Conservation (phyloP, 805 yeast genomes). For the Metschnikowia reukaufii region DNA sequence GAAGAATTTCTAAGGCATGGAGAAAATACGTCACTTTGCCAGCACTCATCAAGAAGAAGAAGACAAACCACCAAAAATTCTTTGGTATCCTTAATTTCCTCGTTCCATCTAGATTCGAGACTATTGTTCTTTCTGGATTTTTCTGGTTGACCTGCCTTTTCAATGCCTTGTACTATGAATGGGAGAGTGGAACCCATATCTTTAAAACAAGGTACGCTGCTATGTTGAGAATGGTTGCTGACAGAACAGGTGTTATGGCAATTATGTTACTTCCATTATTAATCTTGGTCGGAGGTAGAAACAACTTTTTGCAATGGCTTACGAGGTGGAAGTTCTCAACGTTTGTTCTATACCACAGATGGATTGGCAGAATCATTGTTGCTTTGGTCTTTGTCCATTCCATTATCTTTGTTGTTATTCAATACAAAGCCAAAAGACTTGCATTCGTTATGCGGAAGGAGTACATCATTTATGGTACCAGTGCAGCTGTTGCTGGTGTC, state of each 20-base stretch:
- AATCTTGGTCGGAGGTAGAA: constrained; percentile 20
- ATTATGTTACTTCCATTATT: constrained; percentile 20
- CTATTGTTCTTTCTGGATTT: constrained; percentile 23
- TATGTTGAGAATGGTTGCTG: constrained; percentile 14
- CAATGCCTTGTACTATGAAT: constrained; percentile 21
- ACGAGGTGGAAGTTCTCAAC: constrained; percentile 22
- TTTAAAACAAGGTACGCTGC: constrained; percentile 21
- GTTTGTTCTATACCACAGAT: constrained; percentile 18
- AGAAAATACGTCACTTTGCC: constrained; percentile 41
- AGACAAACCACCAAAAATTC: constrained; percentile 27
- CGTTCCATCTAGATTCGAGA: constrained; percentile 25
- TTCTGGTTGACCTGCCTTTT: constrained; percentile 16
- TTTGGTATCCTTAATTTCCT: constrained; percentile 28
- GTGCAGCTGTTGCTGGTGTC: constrained; percentile 14
- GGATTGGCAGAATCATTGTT: constrained; percentile 21
- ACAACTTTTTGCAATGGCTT: constrained; percentile 21
- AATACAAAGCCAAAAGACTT: constrained; percentile 1
- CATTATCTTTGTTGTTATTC: constrained; percentile 11
- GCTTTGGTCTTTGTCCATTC: constrained; percentile 20
- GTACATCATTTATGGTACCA: constrained; percentile 17
- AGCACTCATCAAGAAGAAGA: constrained; percentile 31
- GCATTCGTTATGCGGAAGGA: constrained; percentile 8
- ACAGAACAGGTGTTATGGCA: constrained; percentile 19
- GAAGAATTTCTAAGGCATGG: constrained; percentile 32
- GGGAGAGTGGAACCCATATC: constrained; percentile 35